Evolutionary conservation across 2,329 filamentous ascomycete genomes (phyloP).

Genomic region (Fusarium kyushuense): DNA sequence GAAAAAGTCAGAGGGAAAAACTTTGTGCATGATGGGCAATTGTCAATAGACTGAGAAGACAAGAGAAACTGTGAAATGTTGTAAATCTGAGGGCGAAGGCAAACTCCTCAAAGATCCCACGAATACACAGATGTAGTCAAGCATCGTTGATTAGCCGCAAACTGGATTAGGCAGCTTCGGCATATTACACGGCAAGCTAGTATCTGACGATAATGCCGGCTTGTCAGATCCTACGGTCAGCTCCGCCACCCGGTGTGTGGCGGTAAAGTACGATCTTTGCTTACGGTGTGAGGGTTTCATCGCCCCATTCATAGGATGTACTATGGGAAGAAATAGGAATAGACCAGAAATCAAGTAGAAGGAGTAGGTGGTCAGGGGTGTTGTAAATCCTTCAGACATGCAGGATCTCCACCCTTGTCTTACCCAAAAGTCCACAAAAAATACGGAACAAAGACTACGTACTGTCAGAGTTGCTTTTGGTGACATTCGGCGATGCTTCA

Average conservation of each 20-base stretch:
- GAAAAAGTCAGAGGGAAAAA: slow-evolving; percentile 50
- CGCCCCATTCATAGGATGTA: background rate
- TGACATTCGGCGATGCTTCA: background rate
- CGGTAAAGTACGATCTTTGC: background rate
- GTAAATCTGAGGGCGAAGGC: too few relatives aligned
- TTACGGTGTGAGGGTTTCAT: background rate
- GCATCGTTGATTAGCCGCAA: background rate
- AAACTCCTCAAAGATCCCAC: background rate
- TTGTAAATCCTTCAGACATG: background rate
- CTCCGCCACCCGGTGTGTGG: background rate
- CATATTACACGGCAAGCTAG: background rate
- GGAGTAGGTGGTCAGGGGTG: background rate
- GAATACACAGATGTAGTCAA: background rate
- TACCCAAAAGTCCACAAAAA: background rate
- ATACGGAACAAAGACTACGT: background rate
- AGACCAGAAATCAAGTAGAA: background rate
- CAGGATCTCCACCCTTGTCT: background rate
- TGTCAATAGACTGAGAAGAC: too few relatives aligned
- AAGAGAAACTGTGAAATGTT: too few relatives aligned
- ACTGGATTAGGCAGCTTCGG: background rate
- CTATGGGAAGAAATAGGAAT: background rate
- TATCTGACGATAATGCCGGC: background rate
- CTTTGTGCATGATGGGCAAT: slow-evolving; percentile 46
- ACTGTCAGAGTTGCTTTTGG: background rate
- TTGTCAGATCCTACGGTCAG: background rate